Percentiles rank a stretch among this genome's conserved stretches.
Evolutionary conservation across 2,329 filamentous ascomycete species (phyloP).

Genomic region (Pseudonectria buxi): DNA sequence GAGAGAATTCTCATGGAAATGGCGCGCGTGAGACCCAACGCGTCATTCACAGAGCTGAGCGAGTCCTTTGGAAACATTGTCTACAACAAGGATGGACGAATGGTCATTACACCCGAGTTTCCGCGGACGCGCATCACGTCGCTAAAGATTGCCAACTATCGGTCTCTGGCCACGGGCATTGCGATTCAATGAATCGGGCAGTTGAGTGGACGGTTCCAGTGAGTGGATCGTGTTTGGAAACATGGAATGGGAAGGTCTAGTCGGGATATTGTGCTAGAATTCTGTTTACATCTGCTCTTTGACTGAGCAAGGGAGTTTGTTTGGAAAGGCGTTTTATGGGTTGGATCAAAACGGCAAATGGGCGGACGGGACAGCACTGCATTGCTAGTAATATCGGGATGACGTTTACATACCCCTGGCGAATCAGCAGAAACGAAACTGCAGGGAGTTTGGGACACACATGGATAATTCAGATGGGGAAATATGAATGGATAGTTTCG

Average conservation of each 20-base stretch:
- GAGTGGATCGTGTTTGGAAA: too few species aligned
- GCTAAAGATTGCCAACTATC: slow-evolving; percentile 52
- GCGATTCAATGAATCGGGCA: slow-evolving; percentile 26
- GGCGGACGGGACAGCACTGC: not conserved
- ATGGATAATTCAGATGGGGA: slow-evolving; percentile 16
- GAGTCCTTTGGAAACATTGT: slow-evolving; percentile 57
- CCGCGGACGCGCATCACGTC: slow-evolving; percentile 47
- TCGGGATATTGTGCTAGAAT: too few species aligned
- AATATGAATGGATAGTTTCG: slow-evolving; percentile 7
- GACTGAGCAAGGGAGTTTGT: not conserved
- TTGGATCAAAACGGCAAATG: slow-evolving; percentile 7
- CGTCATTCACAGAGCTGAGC: slow-evolving; percentile 53
- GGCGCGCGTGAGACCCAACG: slow-evolving; percentile 49
- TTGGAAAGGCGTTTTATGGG: slow-evolving; percentile 16
- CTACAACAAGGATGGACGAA: slow-evolving; percentile 52
- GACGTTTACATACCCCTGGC: slow-evolving; percentile 18
- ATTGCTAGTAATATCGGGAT: slow-evolving; percentile 12
- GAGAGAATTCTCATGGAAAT: slow-evolving; percentile 58
- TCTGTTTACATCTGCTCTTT: too few species aligned
- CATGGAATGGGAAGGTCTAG: too few species aligned
- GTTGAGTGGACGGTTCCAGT: too few species aligned
- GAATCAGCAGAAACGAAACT: slow-evolving; percentile 8
- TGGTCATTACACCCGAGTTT: slow-evolving; percentile 50
- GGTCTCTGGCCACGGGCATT: slow-evolving; percentile 37
- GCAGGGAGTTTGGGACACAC: slow-evolving; percentile 20